Percentiles rank a stretch among this genome's conserved stretches.
These are phyloP conservation scores for Phyllosticta citribraziliensis DNA, from an alignment of 2,329 filamentous ascomycete species.

Conservation along the genomic window DNA sequence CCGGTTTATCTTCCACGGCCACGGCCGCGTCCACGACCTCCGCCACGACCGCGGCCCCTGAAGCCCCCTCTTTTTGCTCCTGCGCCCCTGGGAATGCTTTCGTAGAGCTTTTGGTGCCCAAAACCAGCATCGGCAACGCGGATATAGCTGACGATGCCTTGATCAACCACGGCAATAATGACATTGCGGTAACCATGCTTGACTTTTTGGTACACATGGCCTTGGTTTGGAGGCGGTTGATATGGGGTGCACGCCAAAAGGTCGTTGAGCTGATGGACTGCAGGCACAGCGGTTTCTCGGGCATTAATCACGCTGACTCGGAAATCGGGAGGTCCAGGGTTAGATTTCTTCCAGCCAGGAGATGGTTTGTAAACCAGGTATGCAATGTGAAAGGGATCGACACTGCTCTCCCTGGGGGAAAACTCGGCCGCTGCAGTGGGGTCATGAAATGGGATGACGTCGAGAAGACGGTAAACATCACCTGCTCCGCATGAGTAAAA, in stretches of 20 bases:
- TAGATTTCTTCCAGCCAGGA: conserved; percentile 52
- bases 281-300: conserved; percentile 60
- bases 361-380: conserved; percentile 76
- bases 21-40: conserved; percentile 23
- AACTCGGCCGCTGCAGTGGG: conserved; percentile 33
- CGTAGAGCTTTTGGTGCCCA: conserved; percentile 54
- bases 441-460: conserved; percentile 62
- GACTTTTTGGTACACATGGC: conserved; percentile 61
- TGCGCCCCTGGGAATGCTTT: conserved; percentile 39
- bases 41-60: conserved; percentile 25
- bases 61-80: conserved; percentile 25
- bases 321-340: conserved; percentile 71
- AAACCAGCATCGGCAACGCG: conserved; percentile 73
- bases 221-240: conserved; percentile 47
- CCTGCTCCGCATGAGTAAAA: conserved; percentile 14
- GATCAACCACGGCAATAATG: conserved; percentile 78
- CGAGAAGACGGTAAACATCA: conserved; percentile 66
- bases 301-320: conserved; percentile 74
- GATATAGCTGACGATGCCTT: conserved; percentile 82
- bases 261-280: conserved; percentile 57
- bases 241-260: conserved; percentile 67
- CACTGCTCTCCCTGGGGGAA: conserved; percentile 15
- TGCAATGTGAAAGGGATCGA: conserved; percentile 57
- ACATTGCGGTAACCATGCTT: conserved; percentile 80
- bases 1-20: not conserved